Conservation (phyloP, 495 filamentous ascomycete genomes). For the Penicillium antarcticum region DNA sequence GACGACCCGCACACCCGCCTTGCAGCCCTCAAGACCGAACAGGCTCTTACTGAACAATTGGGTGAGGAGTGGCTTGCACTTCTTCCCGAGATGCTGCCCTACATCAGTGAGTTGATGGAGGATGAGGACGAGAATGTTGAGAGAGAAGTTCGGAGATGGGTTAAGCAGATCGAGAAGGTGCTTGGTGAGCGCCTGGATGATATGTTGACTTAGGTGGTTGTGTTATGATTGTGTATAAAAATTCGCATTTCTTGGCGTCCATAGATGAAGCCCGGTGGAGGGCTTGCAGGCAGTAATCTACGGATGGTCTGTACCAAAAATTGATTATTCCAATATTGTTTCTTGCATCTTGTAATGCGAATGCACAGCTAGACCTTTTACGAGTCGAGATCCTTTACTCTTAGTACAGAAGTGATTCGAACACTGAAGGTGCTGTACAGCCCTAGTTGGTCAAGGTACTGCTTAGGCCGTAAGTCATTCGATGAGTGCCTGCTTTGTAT, state of each 20-base stretch:
- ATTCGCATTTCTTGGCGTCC: constrained; percentile 28
- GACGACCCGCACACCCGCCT: constrained; percentile 55
- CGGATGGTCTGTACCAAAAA: constrained; percentile 7
- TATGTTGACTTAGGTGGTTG: constrained; percentile 69
- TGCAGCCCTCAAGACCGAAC: constrained; percentile 75
- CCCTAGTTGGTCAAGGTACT: too few relatives aligned
- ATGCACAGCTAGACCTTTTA: too few relatives aligned
- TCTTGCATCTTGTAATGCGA: too few relatives aligned
- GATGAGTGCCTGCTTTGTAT: too few relatives aligned
- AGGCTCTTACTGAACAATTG: constrained; percentile 68
- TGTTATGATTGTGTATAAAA: constrained; percentile 24
- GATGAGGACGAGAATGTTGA: constrained; percentile 94
- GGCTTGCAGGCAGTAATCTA: constrained; percentile 6
- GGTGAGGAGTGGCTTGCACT: constrained; percentile 90
- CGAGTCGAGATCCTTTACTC: too few relatives aligned
- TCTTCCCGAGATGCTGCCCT: constrained; percentile 90
- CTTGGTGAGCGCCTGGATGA: constrained; percentile 83
- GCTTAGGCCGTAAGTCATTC: too few relatives aligned
- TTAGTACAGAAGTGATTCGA: too few relatives aligned
- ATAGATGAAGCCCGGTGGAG: constrained; percentile 16
- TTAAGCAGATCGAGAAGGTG: constrained; percentile 79
- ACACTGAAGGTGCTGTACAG: too few relatives aligned
- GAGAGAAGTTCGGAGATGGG: constrained; percentile 80
- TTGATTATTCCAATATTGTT: constrained; percentile 2
- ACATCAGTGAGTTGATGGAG: constrained; percentile 90